phyloP scores from a whole-genome alignment of 768 basidiomycete species.

The Tricholoma sp. region DNA sequence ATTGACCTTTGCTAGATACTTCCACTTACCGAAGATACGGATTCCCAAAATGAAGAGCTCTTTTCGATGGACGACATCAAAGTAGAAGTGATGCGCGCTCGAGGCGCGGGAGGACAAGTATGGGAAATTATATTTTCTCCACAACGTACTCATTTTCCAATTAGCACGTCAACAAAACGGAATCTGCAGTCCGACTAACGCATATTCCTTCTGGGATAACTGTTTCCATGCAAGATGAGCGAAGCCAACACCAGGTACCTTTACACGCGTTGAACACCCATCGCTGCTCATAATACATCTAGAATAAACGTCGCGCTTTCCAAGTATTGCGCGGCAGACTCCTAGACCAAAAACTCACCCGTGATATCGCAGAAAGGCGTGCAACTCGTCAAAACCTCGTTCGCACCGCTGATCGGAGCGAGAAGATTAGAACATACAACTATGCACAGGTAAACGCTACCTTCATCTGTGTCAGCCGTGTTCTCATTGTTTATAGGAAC shows the following conservation, averaged over 20 bases:
- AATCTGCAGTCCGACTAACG: slow-evolving; percentile 92
- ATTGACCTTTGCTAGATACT: slow-evolving; percentile 56
- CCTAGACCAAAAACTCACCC: slow-evolving; percentile 71
- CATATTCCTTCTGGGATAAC: slow-evolving; percentile 91
- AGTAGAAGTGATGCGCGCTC: slow-evolving; percentile 90
- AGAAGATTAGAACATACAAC: slow-evolving; percentile 96
- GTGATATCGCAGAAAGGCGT: slow-evolving; percentile 67
- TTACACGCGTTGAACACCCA: neutral
- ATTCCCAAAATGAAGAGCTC: slow-evolving; percentile 54
- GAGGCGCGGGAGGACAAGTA: slow-evolving; percentile 97
- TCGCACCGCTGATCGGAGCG: slow-evolving; percentile 78
- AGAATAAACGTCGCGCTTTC: slow-evolving; percentile 94
- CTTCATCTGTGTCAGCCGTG: neutral
- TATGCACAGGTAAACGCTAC: slow-evolving; percentile 66
- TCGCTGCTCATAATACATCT: slow-evolving; percentile 2
- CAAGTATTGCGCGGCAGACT: slow-evolving; percentile 83
- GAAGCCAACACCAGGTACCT: slow-evolving; percentile 86
- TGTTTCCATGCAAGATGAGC: slow-evolving; percentile 97
- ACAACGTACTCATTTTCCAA: neutral
- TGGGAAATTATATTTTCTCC: slow-evolving; percentile 7
- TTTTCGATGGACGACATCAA: slow-evolving; percentile 83
- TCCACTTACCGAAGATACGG: slow-evolving; percentile 68
- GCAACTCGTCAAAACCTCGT: slow-evolving; percentile 70
- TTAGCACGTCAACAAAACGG: slow-evolving; percentile 97
- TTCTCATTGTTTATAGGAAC: slow-evolving; percentile 47